Conservation (phyloP, 2,329 filamentous ascomycete genomes). For the Aureobasidium namibiae region DNA sequence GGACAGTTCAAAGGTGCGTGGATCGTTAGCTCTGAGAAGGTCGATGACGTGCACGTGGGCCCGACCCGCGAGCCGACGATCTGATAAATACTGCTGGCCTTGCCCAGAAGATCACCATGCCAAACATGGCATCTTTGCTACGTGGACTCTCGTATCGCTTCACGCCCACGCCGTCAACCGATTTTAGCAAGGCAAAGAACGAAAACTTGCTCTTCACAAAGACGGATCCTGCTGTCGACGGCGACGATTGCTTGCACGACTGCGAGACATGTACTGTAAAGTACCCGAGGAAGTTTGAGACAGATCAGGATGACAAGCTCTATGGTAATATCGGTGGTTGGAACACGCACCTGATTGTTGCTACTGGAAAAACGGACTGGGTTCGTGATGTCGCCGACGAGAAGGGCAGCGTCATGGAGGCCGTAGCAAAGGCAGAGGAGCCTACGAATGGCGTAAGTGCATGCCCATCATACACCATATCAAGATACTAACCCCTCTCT, state of each 20-base stretch:
- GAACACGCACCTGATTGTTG: slow-evolving; percentile 83
- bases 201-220: slow-evolving; percentile 59
- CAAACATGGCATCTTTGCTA: slow-evolving; percentile 21
- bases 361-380: slow-evolving; percentile 96
- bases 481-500: slow-evolving; percentile 3
- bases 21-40: not conserved
- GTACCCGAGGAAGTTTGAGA: slow-evolving; percentile 64
- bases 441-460: slow-evolving; percentile 59
- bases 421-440: slow-evolving; percentile 42
- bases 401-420: slow-evolving; percentile 54
- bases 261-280: slow-evolving; percentile 72
- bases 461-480: not conserved
- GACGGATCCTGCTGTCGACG: slow-evolving; percentile 69
- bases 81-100: not conserved
- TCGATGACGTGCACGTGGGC: not conserved
- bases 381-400: slow-evolving; percentile 82
- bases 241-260: slow-evolving; percentile 81
- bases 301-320: slow-evolving; percentile 69
- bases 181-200: slow-evolving; percentile 41
- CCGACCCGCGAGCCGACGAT: not conserved
- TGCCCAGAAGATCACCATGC: not conserved
- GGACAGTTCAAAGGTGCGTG: not conserved
- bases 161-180: slow-evolving; percentile 23
- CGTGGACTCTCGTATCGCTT: slow-evolving; percentile 20
- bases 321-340: slow-evolving; percentile 83